These are phyloP conservation scores for Chrysopogon serrulatus DNA, from an alignment of 176 grass and related monocot genomes.

Conservation along the genomic window DNA sequence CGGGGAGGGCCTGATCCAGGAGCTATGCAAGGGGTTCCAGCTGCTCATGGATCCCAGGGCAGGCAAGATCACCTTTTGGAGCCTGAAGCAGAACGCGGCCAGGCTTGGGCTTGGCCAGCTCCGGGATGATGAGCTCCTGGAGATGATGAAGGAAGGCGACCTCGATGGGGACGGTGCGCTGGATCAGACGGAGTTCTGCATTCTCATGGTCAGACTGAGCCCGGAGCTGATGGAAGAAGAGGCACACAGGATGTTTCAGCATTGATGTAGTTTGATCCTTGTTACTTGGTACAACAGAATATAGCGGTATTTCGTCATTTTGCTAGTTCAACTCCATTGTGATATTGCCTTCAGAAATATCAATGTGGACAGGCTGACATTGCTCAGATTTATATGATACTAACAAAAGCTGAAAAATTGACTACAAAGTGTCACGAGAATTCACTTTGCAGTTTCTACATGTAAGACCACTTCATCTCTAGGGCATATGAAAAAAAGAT, in stretches of 20 bases:
- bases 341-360: not conserved
- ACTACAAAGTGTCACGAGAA: not conserved
- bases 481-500: not conserved
- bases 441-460: not conserved
- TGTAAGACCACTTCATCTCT: not conserved
- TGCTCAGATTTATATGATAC: not conserved
- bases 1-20: slow-evolving; percentile 64
- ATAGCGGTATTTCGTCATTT: not conserved
- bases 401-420: not conserved
- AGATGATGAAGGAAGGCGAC: slow-evolving; percentile 82
- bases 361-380: not conserved
- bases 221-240: slow-evolving; percentile 66
- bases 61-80: slow-evolving; percentile 71
- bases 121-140: slow-evolving; percentile 46
- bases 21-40: slow-evolving; percentile 96
- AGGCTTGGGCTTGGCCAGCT: slow-evolving; percentile 60
- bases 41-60: slow-evolving; percentile 69
- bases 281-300: slow-evolving; percentile 23
- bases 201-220: slow-evolving; percentile 88
- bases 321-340: not conserved
- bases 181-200: slow-evolving; percentile 86
- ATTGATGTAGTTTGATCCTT: slow-evolving; percentile 14
- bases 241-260: slow-evolving; percentile 17
- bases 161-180: slow-evolving; percentile 63
- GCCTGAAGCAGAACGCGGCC: slow-evolving; percentile 54